Base-by-base conservation (phyloP, 371 early-diverging fungal species). In the Rhizomucor miehei region DNA sequence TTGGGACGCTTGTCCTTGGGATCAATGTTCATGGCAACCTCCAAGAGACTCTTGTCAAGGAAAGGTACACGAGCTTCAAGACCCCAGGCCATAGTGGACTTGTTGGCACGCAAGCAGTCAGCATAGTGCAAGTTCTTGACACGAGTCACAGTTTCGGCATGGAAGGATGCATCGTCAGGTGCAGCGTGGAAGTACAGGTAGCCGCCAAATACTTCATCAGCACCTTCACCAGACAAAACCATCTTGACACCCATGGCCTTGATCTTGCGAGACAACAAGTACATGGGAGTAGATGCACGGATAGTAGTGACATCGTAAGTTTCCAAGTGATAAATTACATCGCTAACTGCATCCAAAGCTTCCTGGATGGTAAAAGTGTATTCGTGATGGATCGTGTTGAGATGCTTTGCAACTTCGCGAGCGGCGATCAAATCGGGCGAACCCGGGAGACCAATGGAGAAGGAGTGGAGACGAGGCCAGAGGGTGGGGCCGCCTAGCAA, bases 271-370 rank as follows among this genome's bases (percentile, higher is more conserved):
- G 91, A 89, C 44, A 96, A 73, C 36, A 96, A 84, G 75, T 94
- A 96, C 98, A 97, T 96, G 52, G 98, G 98, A 1, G 98, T 97
- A 24, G 91, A 90, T 8, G 98, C 98, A 49, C 98, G 90, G 65
- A 96, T 85, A 23, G 98, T 96, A n/a, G 98, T 98, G n/a, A 98
- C 98, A 71, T 98, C 98, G 68, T 98, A 98, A 1, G 96, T 96
- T 75, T 98, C 98, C 43, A 98, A 75, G 61, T 97, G 97, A 65
- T 92, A 89, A 64, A 97, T 89, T 49, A 97, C 94, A 72, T 97
- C 98, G 45, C 80, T 82, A 23, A 97, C 81, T 40, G 98, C 95
- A 73, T 97, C 98, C 48, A 94, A 73, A 35, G 95, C 98, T 67
- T 98, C 97, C 70, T 95, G 89, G 17, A 94, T 80, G 0, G 95